Evolutionary conservation across 2,329 filamentous ascomycete genomes (phyloP).

Genomic region (Diaporthe capsici): DNA sequence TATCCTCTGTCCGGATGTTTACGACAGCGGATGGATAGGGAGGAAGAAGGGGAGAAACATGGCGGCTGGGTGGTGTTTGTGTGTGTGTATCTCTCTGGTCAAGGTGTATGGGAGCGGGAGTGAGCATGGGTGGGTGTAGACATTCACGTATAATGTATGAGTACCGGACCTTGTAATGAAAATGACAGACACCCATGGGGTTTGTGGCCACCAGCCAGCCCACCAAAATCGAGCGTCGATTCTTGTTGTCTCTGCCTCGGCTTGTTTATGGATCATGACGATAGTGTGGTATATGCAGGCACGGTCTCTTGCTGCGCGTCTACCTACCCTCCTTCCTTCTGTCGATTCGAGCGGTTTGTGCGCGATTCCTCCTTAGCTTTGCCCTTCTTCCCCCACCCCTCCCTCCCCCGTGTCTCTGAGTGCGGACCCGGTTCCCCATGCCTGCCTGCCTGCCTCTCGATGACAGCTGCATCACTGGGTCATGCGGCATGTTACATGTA

Average conservation of each 20-base stretch:
- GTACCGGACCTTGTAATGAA: conserved; percentile 27
- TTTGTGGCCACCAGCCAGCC: not conserved
- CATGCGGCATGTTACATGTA: not conserved
- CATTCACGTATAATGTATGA: conserved; percentile 33
- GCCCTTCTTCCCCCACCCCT: not conserved
- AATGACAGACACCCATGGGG: not conserved
- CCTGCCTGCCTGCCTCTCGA: not conserved
- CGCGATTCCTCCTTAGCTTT: not conserved
- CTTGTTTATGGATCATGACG: not conserved
- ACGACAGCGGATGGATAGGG: not conserved
- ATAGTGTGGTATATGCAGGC: not conserved
- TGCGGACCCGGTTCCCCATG: too few relatives aligned
- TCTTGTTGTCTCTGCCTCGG: not conserved
- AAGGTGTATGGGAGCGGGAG: not conserved
- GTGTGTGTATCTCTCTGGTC: not conserved
- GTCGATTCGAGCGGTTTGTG: not conserved
- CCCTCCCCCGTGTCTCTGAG: not conserved
- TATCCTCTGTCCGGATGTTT: too few relatives aligned
- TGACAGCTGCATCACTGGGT: not conserved
- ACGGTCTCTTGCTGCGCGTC: not conserved
- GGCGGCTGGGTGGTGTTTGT: not conserved
- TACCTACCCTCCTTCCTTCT: not conserved
- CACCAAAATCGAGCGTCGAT: too few relatives aligned
- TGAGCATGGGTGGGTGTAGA: not conserved
- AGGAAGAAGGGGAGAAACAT: not conserved